Base-by-base conservation (phyloP, 306 rosid species). In the Ormosia emarginata region DNA sequence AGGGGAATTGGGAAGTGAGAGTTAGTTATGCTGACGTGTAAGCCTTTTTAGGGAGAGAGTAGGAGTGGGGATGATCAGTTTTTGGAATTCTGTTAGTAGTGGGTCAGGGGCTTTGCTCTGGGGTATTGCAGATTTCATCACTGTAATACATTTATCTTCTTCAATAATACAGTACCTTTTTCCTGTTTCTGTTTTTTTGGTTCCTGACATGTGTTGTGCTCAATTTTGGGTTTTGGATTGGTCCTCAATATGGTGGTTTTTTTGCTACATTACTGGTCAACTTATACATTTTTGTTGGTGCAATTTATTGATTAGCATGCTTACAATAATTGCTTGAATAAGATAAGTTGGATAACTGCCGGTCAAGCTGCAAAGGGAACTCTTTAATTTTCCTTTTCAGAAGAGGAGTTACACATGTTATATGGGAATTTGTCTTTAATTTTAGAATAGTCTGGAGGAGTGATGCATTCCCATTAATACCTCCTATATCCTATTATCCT, bases 241-340 rank as follows among this genome's bases (percentile, higher is more conserved):
- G 39, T 46, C 15, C 33, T 63, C 77, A 81, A 36, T 9, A 7
- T 49, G 67, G 71, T 79, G 47, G 10, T 56, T 61, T 82, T 79
- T 80, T 56, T 40, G 65, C 81, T 67, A 3, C 67, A 71, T 24
- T 73, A 47, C 29, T 67, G 74, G 52, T 39, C 32, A 53, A 65
- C 46, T 36, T 64, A 49, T 67, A 44, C 63, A 40, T 52, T 63
- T 79, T 64, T 71, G 36, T 72, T 66, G 58, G 79, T 73, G 71
- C 71, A 78, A 61, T 50, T 58, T 67, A 39, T 67, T 52, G 50
- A 82, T 67, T 55, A 37, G 73, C 73, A 65, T 64, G 65, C 55
- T 49, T 74, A 61, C n/a, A 77, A 59, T 74, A 59, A 67, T 79
- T 68, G 14, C 65, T 79, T 67, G 43, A 37, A 65, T 71, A 59